Conservation (phyloP, 2,329 filamentous ascomycete species). For the Didymosphaeria variabile region DNA sequence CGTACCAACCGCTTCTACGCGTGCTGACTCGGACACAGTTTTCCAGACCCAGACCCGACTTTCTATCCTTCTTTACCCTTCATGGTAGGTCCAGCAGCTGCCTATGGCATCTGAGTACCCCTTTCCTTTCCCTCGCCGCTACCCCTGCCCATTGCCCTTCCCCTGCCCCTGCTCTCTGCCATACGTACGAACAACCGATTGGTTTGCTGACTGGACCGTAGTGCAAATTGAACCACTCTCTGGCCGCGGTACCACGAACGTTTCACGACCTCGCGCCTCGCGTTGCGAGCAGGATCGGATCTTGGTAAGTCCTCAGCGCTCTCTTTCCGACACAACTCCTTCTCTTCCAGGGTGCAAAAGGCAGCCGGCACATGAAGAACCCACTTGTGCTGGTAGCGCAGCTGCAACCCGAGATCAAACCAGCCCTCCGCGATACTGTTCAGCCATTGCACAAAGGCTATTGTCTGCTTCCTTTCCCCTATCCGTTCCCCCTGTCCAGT, state of each 20-base stretch:
- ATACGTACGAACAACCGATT: not conserved
- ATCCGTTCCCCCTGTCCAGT: too few relatives aligned
- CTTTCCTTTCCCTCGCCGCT: not conserved
- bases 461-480: too few relatives aligned
- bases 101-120: not conserved
- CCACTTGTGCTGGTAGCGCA: not conserved
- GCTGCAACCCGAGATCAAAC: not conserved
- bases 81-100: not conserved
- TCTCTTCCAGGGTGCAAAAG: not conserved
- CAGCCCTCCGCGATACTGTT: not conserved
- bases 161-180: not conserved
- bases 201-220: not conserved
- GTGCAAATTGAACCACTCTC: not conserved
- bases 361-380: constrained; percentile 4
- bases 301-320: not conserved
- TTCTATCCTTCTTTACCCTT: not conserved
- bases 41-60: too few relatives aligned
- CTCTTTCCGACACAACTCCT: not conserved
- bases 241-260: too few relatives aligned
- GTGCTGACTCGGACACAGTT: constrained; percentile 4
- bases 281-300: too few relatives aligned
- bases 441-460: not conserved
- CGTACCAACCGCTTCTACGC: not conserved
- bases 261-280: too few relatives aligned
- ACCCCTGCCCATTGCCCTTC: not conserved